Evolutionary conservation across 768 basidiomycete species (phyloP).

Genomic region (Tylopilus sp.): DNA sequence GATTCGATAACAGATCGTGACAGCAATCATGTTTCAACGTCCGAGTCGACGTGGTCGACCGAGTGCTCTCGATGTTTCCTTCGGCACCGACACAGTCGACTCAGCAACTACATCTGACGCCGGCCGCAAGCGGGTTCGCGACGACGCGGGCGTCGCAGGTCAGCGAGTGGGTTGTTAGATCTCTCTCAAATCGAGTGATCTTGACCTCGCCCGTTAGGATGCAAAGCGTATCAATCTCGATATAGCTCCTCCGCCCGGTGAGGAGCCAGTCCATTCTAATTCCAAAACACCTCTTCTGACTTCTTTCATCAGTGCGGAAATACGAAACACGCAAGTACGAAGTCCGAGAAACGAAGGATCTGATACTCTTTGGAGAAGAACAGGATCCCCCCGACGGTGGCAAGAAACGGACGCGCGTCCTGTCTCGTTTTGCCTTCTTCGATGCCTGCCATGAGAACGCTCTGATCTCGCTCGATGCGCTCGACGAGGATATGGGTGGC

Average conservation of each 20-base stretch:
- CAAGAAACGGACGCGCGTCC: constrained; percentile 52
- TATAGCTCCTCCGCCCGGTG: constrained; percentile 13
- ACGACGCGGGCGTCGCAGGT: constrained; percentile 5
- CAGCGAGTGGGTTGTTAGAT: constrained; percentile 10
- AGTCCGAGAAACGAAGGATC: constrained; percentile 32
- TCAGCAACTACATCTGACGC: constrained; percentile 25
- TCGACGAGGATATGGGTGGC: constrained; percentile 44
- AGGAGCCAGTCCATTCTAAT: background rate
- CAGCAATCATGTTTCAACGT: background rate
- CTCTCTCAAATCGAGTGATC: background rate
- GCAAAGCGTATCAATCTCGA: constrained; percentile 31
- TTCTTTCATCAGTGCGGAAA: constrained; percentile 34
- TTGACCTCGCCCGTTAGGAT: background rate
- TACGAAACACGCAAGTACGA: constrained; percentile 35
- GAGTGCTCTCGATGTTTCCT: constrained; percentile 54
- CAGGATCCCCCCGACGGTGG: constrained; percentile 32
- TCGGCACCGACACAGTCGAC: constrained; percentile 36
- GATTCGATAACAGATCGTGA: background rate
- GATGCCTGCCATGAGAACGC: constrained; percentile 46
- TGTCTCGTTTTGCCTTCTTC: constrained; percentile 60
- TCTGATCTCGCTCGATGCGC: constrained; percentile 44
- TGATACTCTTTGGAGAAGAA: constrained; percentile 43
- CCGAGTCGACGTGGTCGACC: constrained; percentile 38
- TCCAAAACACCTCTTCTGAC: no score
- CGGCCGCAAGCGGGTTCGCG: constrained; percentile 27